These are phyloP conservation scores for Phytophthora citricola DNA, from an alignment of 352 stramenopile genomes.

Conservation along the genomic window DNA sequence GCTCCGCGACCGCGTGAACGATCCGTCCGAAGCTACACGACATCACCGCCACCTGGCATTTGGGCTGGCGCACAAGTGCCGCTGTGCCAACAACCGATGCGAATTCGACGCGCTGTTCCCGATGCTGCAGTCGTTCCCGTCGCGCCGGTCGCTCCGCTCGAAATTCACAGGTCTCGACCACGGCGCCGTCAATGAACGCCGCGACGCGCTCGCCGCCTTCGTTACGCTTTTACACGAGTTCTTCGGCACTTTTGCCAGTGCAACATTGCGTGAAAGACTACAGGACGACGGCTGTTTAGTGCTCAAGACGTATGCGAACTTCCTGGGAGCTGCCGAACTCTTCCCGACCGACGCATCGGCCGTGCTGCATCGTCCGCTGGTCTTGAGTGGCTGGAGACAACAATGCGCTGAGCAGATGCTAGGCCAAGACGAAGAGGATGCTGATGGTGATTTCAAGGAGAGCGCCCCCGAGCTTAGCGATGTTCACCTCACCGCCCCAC, in stretches of 20 bases:
- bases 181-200: slow-evolving; percentile 44
- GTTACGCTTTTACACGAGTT: slow-evolving; percentile 49
- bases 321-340: slow-evolving; percentile 56
- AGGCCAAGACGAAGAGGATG: slow-evolving; percentile 39
- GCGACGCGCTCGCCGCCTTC: slow-evolving; percentile 48
- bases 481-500: slow-evolving; percentile 22
- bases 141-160: slow-evolving; percentile 35
- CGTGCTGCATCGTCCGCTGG: slow-evolving; percentile 51
- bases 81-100: slow-evolving; percentile 45
- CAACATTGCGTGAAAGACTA: slow-evolving; percentile 50
- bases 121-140: slow-evolving; percentile 47
- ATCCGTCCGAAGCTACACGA: background rate
- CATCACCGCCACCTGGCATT: slow-evolving; percentile 17
- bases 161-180: slow-evolving; percentile 38
- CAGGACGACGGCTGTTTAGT: slow-evolving; percentile 43
- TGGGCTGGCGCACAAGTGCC: slow-evolving; percentile 29
- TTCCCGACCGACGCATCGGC: slow-evolving; percentile 40
- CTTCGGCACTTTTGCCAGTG: slow-evolving; percentile 46
- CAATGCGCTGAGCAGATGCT: slow-evolving; percentile 62
- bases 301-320: slow-evolving; percentile 57
- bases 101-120: slow-evolving; percentile 52
- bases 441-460: slow-evolving; percentile 8
- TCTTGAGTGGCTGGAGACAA: slow-evolving; percentile 60
- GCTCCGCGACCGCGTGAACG: slow-evolving; percentile 33
- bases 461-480: slow-evolving; percentile 24